Evolutionary conservation across 2,329 filamentous ascomycete genomes (phyloP), one percentile per base, ranked within the genome.

Genomic region (Fusarium xyrophilum): DNA sequence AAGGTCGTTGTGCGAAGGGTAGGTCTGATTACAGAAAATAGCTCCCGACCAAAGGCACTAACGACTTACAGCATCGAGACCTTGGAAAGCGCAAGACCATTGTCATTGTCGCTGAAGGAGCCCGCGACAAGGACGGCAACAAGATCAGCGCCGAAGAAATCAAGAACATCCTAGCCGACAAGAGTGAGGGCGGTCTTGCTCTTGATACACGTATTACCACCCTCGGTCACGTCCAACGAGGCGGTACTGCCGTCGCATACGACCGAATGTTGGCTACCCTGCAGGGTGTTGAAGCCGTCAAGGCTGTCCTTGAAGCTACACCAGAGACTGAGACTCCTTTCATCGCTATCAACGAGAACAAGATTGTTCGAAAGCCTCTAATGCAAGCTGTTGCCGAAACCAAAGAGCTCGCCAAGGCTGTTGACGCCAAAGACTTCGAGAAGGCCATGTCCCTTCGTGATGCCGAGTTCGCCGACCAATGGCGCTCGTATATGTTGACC

Each of bases 31-130:
- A 12, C 23, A 27, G 27, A 23, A 14, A 27, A 23, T 42, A 25
- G 19, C 27, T 44, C n/a, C 30, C 15, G 32, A 28, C 46, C 10
- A 14, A 19, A 44, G 17, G 40, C 33, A 47, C 68, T 74, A 70
- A 74, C 54, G 70, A 58, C 39, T 44, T 57, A 56, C 77, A 96
- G 89, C 96, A 98, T 81, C 90, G 96, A 70, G 84, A 86, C 66
- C 86, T 93, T 76, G 96, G 96, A 76, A 99, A 98, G 86, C 88
- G 96, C 74, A 96, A 97, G 84, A 98, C 96, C 3, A 98, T 98
- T 74, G 95, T 99, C 74, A 97, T 99, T 74, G 91, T 99, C 54
- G 96, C 96, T 54, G 96, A 99, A 81, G 96, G 96, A 71, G 96
- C 96, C 47, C 91, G 94, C 71, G 94, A 97, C 80, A 86, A 87